Percentiles rank a stretch among this genome's conserved stretches.
Conservation (phyloP, 1,284 basidiomycete species). For the Austroboletus olivaceoglutinosus region DNA sequence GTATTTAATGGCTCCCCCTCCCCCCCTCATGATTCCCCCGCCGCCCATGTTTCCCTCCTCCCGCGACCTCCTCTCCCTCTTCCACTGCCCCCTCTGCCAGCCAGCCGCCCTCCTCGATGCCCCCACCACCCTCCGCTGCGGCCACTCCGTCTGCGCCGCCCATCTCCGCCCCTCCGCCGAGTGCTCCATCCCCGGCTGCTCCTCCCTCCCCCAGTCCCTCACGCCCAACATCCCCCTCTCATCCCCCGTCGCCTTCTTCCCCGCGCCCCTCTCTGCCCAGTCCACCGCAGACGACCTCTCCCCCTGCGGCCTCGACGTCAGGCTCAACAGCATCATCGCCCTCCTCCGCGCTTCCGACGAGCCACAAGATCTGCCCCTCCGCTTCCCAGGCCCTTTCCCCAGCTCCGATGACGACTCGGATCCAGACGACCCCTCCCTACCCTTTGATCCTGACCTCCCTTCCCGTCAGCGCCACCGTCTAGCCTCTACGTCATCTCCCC, state of each 20-base stretch:
- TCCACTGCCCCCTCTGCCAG: constrained; percentile 45
- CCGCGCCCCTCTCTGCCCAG: constrained; percentile 25
- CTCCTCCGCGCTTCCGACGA: constrained; percentile 38
- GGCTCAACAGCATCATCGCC: constrained; percentile 58
- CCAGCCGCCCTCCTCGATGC: constrained; percentile 34
- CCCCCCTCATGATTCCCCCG: constrained; percentile 2
- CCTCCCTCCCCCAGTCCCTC: constrained; percentile 13
- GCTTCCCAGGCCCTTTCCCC: constrained; percentile 18
- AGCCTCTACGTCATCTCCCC: constrained; percentile 20
- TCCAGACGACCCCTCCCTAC: constrained; percentile 9
- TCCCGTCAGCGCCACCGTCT: constrained; percentile 16
- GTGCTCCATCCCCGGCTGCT: constrained; percentile 25
- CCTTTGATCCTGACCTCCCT: constrained; percentile 3
- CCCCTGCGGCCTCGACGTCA: constrained; percentile 49
- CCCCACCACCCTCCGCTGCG: constrained; percentile 55
- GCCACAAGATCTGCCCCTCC: constrained; percentile 17
- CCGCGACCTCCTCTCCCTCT: constrained; percentile 29
- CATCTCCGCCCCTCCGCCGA: constrained; percentile 21
- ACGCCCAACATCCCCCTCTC: constrained; percentile 33
- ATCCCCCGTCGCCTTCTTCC: constrained; percentile 36
- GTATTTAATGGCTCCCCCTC: constrained; percentile 16
- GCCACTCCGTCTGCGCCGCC: constrained; percentile 50
- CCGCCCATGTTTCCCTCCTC: constrained; percentile 20
- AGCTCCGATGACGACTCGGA: constrained; percentile 31
- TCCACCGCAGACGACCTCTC: neutral